Conservation (phyloP, 352 stramenopile genomes). For the Globisporangium alternatum region DNA sequence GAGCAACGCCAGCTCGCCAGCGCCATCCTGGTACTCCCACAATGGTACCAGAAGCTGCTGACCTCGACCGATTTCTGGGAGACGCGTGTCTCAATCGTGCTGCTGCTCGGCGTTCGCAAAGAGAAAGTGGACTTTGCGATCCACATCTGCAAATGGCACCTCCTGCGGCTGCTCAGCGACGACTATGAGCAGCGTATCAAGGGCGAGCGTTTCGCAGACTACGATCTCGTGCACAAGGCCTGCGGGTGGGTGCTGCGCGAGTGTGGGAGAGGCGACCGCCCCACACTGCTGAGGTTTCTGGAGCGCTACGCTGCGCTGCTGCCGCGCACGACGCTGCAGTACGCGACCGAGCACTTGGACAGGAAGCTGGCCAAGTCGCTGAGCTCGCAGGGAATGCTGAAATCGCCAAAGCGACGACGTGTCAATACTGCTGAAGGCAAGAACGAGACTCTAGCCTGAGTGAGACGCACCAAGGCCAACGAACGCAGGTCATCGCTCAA, state of each 20-base stretch:
- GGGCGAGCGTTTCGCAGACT: conserved; percentile 14
- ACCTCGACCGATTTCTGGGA: conserved; percentile 21
- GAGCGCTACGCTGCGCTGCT: conserved; percentile 10
- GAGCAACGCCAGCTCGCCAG: not conserved
- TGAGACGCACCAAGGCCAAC: too few species aligned
- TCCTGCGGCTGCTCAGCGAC: conserved; percentile 2
- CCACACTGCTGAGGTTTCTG: conserved; percentile 11
- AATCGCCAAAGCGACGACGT: too few species aligned
- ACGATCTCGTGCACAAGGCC: conserved; percentile 24
- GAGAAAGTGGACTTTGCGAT: too few species aligned
- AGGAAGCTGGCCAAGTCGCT: conserved; percentile 13
- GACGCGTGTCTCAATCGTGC: conserved; percentile 21
- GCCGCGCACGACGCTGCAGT: conserved; percentile 20
- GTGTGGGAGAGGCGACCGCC: conserved; percentile 5
- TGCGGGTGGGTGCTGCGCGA: conserved; percentile 24
- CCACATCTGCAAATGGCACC: conserved; percentile 13
- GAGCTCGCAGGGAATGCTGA: not conserved
- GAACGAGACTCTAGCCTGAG: too few species aligned
- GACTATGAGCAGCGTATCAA: conserved; percentile 18
- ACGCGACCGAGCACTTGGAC: conserved; percentile 24
- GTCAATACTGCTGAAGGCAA: too few species aligned
- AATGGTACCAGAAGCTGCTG: conserved; percentile 21
- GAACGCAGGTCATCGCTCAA: too few species aligned
- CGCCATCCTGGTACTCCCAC: conserved; percentile 3
- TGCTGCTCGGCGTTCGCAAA: too few species aligned